Evolutionary conservation across 1,284 basidiomycete genomes (phyloP), one percentile per base, ranked within the genome.

Genomic region (Cryptococcus sp.): DNA sequence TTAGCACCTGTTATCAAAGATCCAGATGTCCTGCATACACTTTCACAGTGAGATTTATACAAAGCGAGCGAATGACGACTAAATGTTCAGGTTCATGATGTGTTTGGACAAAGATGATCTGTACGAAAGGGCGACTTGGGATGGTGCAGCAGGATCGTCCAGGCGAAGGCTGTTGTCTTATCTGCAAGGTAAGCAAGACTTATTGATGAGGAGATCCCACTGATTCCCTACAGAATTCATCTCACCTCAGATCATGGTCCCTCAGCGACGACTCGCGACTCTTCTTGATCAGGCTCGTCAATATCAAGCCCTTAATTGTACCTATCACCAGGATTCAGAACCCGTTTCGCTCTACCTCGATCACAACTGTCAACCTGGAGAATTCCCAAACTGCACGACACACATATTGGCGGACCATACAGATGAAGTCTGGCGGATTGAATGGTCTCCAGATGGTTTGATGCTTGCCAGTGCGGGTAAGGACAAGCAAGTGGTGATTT

Each of bases 381-480:
- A 83, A 42, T 98, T 98, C 78, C 95, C 95, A 10, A 83, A 84
- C 34, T 80, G 87, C 33, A 91, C 89, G 6, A 91, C 90, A 2
- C 86, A 87, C 31, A 86, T 93, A 43, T 79, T 98, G 48, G 82
- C 86, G 43, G 89, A 87, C 35, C 95, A 98, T 75, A 82, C 81
- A 11, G 90, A 97, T 70, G 92, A 98, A 73, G 92, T 98, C 11
- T 98, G 95, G 94, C 86, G 89, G 67, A 78, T 98, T 58, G 87
- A 87, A 70, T 98, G 94, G 90, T 96, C 92, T 73, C 89, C 92
- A 66, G 86, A 88, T 70, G 95, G 96, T 4, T 78, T 78, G 48
- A 86, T 83, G 66, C 81, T 98, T 38, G 96, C 94, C 13, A 93
- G 87, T 60, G 89, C 87, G 37, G 89, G 94, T 57, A 89, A 84